A percentile compares a stretch with the other conserved stretches of the same genome.
These are phyloP conservation scores for Fonsecaea nubica DNA, from an alignment of 2,329 filamentous ascomycete genomes.

Conservation along the genomic window DNA sequence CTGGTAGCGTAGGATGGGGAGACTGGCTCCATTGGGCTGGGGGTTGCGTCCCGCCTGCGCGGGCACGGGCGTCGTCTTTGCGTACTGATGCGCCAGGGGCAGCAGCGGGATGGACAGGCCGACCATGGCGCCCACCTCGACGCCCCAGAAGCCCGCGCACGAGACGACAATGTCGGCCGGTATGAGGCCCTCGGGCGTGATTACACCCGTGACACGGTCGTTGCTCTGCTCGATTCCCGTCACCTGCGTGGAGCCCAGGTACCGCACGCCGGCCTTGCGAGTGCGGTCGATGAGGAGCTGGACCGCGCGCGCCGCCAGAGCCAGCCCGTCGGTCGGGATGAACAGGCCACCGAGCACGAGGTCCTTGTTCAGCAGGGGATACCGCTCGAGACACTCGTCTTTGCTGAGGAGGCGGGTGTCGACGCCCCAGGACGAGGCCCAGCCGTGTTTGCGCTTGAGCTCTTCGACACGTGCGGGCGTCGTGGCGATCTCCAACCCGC, in stretches of 20 bases:
- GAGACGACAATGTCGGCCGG: conserved; percentile 67
- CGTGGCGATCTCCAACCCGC: conserved; percentile 68
- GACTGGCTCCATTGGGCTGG: conserved; percentile 56
- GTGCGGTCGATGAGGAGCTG: conserved; percentile 67
- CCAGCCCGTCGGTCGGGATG: conserved; percentile 67
- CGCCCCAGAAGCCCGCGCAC: conserved; percentile 71
- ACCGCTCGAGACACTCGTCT: conserved; percentile 61
- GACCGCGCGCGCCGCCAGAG: conserved; percentile 66
- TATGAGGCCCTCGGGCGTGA: conserved; percentile 56
- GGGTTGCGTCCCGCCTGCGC: conserved; percentile 52
- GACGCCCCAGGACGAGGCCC: conserved; percentile 67
- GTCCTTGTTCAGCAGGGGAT: conserved; percentile 62
- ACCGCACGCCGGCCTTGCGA: conserved; percentile 63
- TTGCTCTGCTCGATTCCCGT: conserved; percentile 61
- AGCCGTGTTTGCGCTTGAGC: conserved; percentile 68
- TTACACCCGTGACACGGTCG: conserved; percentile 63
- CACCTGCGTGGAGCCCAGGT: conserved; percentile 63
- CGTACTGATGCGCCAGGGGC: conserved; percentile 69
- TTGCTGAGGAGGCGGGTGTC: conserved; percentile 59
- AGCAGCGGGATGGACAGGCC: conserved; percentile 64
- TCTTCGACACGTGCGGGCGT: conserved; percentile 65
- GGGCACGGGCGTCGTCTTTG: conserved; percentile 64
- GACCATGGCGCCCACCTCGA: conserved; percentile 68
- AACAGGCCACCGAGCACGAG: conserved; percentile 65
- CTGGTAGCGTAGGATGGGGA: conserved; percentile 68